Base-by-base conservation (phyloP, 2,329 filamentous ascomycete species). In the Penicillium expansum region DNA sequence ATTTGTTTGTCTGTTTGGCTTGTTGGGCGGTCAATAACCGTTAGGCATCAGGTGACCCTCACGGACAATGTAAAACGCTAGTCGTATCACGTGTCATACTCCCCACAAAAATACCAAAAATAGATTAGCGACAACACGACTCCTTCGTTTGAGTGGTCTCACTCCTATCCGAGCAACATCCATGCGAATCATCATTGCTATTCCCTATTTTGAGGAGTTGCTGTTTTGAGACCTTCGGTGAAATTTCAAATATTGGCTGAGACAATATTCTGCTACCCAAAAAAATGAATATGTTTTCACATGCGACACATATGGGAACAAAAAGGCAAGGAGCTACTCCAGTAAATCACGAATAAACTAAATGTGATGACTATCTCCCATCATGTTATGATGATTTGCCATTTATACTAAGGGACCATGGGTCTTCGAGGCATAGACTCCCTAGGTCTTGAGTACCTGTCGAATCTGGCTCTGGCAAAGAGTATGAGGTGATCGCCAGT, bases 31-130 rank as follows among this genome's bases (percentile, higher is more conserved):
- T 56, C 54, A 47, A 35, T 37, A 18, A 20, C 48, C 39, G 33
- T 30, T 52, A 44, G 49, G 27, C n/a, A 45, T 56, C 54, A 56
- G 41, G 48, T 56, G 54, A 56, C 10, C 27, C n/a, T 2, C 18
- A 8, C 10, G 20, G 16, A 37, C 2, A 35, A 10, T 30, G 13
- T 27, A 18, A 37, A 16, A 16, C 30, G 35, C 9, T 13, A 18
- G 16, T 7, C 0, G 5, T 24, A 10, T 32, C 48, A 51, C 48
- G 48, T 51, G 48, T 2, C 1, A 13, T 2, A 2, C 6, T 9
- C 18, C 30, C 20, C 32, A n/a, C n/a, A 11, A 20, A 20, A 10
- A 20, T 10, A 29, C n/a, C 29, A 2, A 16, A 47, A 2, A 4
- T 4, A 18, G 43, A 33, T 9, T 47, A 47, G 44, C 29, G 42